Base-by-base conservation (phyloP, 805 yeast genomes). In the Ogataea populi-albae region DNA sequence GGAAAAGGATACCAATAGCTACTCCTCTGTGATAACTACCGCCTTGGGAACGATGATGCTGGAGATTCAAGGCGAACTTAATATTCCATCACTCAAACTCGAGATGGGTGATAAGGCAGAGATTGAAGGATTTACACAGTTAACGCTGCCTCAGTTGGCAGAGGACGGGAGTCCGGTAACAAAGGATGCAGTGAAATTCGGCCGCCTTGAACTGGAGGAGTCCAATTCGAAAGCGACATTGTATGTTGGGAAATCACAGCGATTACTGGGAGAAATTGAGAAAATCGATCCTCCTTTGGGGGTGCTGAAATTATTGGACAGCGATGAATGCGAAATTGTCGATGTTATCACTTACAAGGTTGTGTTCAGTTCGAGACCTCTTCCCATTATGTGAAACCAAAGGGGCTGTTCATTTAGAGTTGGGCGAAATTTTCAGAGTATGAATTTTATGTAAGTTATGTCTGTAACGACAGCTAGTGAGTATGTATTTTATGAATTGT, bases 41-140 rank as follows among this genome's bases (percentile, higher is more conserved):
- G 71, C 79, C 1, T 58, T 63, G 27, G 93, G 91, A 1, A 68
- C 77, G 27, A 68, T 74, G 3, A 48, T 83, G 12, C 41, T 83
- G 14, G 93, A 83, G 54, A 81, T 83, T 14, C 93, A 83, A 52
- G 93, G 93, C 7, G 86, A 79, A 23, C 55, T 83, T 25, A 74
- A 76, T 37, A 52, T 79, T 3, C 79, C 81, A 1, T 39, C 49
- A 4, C 49, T 48, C 15, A 49, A 52, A 16, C 68, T 70, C 5
- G 46, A 42, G 2, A 50, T 52, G 5, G 51, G 61, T 15, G 47
- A 63, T 28, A 55, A 58, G 11, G 65, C 57, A 23, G 69, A 65
- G 37, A 54, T 53, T 19, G 43, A 41, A 7, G 57, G 62, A 35
- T 71, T 68, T 39, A 57, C 63, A 5, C 51, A 55, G 29, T 52